Percentiles rank a stretch among this genome's conserved stretches.
Evolutionary conservation across 2,329 filamentous ascomycete genomes (phyloP).

Genomic region (Teratosphaeria zuluensis): DNA sequence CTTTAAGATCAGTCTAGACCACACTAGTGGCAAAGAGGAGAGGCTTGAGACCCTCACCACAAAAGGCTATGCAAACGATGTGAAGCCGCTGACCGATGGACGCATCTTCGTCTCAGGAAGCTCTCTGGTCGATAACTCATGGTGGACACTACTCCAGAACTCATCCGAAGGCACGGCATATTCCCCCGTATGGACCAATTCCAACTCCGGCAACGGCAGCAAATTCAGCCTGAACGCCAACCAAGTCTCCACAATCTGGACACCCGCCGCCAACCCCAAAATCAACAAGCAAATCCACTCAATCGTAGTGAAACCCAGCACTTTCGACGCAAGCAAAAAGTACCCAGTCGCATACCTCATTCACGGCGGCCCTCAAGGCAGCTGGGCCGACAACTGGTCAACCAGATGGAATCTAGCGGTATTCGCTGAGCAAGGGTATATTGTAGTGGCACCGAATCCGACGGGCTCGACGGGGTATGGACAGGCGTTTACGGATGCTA

Average conservation of each 20-base stretch:
- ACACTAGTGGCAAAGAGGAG: conserved; percentile 15
- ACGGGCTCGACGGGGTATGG: conserved; percentile 22
- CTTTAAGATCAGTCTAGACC: conserved; percentile 30
- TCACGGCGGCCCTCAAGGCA: conserved; percentile 22
- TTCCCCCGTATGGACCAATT: conserved; percentile 29
- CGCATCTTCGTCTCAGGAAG: conserved; percentile 56
- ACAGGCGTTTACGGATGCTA: conserved; percentile 39
- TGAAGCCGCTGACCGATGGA: conserved; percentile 42
- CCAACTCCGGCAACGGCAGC: conserved; percentile 55
- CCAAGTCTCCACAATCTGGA: conserved; percentile 62
- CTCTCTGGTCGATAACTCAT: conserved; percentile 62
- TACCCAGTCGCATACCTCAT: conserved; percentile 25
- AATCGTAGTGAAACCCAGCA: conserved; percentile 17
- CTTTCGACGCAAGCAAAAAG: conserved; percentile 17
- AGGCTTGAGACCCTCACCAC: conserved; percentile 28
- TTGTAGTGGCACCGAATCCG: conserved; percentile 22
- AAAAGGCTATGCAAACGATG: conserved; percentile 46
- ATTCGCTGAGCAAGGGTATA: conserved; percentile 24
- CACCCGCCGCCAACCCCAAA: conserved; percentile 46
- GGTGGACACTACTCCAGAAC: conserved; percentile 52
- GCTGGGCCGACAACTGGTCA: conserved; percentile 18
- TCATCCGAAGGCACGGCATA: conserved; percentile 32
- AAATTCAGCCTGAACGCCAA: conserved; percentile 54
- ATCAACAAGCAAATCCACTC: conserved; percentile 53
- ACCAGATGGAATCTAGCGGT: conserved; percentile 22